Evolutionary conservation across 257 asterid species (phyloP).

Genomic region (Solanum tarijense): DNA sequence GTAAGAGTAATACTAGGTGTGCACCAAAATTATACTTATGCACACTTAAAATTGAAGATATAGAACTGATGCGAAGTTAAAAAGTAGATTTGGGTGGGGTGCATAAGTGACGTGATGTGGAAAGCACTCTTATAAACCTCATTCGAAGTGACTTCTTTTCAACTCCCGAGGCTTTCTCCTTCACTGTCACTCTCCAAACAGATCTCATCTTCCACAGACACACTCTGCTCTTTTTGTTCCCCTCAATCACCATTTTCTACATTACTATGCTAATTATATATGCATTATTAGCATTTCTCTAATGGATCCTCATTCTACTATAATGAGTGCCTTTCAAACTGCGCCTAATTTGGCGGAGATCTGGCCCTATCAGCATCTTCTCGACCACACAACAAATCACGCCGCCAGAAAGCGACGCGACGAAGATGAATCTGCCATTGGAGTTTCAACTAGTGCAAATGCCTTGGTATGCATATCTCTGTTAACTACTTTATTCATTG

Average conservation of each 20-base stretch:
- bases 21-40: too few species aligned
- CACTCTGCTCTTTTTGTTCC: slow-evolving; percentile 6
- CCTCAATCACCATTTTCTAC: neutral
- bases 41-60: too few species aligned
- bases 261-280: neutral
- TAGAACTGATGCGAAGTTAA: too few species aligned
- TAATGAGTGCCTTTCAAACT: slow-evolving; percentile 3
- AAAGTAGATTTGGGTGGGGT: neutral
- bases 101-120: neutral
- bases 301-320: slow-evolving; percentile 22
- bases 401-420: slow-evolving; percentile 15
- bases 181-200: neutral
- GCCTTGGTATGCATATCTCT: slow-evolving; percentile 3
- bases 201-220: neutral
- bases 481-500: neutral
- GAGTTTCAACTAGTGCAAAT: slow-evolving; percentile 27
- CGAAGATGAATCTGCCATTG: slow-evolving; percentile 20
- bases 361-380: slow-evolving; percentile 31
- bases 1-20: neutral
- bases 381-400: slow-evolving; percentile 9
- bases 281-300: neutral
- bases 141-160: slow-evolving; percentile 24
- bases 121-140: slow-evolving; percentile 9
- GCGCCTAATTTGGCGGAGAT: slow-evolving; percentile 21
- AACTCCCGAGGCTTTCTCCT: slow-evolving; percentile 14